Conservation (phyloP, 2,329 filamentous ascomycete genomes). For the Juglanconis juglandina region DNA sequence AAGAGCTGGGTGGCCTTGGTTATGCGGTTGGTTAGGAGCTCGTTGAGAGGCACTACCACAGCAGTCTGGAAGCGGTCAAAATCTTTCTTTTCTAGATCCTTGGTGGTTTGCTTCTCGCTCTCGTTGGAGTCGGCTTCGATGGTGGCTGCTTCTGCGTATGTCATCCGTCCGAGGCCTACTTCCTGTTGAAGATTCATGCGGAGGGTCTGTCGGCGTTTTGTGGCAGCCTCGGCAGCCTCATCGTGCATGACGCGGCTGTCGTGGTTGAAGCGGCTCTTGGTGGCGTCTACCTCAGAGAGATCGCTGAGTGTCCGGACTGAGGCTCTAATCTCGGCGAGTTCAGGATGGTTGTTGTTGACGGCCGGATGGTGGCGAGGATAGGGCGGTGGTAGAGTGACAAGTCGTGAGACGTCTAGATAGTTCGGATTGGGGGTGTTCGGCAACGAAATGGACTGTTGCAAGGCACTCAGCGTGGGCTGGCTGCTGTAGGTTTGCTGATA, state of each 20-base stretch:
- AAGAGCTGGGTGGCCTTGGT: constrained; percentile 73
- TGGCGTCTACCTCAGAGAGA: constrained; percentile 66
- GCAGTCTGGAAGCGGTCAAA: constrained; percentile 81
- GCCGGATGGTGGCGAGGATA: constrained; percentile 94
- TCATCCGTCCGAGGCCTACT: constrained; percentile 73
- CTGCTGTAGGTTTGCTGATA: constrained; percentile 42
- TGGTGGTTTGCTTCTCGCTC: constrained; percentile 66
- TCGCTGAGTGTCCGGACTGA: constrained; percentile 72
- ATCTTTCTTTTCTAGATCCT: constrained; percentile 71
- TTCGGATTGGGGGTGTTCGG: constrained; percentile 46
- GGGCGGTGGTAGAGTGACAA: constrained; percentile 88
- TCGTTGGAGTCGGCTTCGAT: constrained; percentile 72
- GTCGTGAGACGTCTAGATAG: constrained; percentile 80
- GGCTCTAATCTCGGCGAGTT: constrained; percentile 73
- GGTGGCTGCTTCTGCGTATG: constrained; percentile 76
- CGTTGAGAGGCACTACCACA: constrained; percentile 81
- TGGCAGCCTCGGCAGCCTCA: constrained; percentile 47
- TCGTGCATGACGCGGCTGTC: constrained; percentile 58
- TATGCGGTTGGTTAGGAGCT: constrained; percentile 73
- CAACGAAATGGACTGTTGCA: constrained; percentile 37
- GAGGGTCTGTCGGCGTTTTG: constrained; percentile 60
- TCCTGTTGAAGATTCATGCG: constrained; percentile 74
- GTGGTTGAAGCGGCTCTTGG: constrained; percentile 59
- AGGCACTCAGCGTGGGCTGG: constrained; percentile 41
- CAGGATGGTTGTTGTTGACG: constrained; percentile 92